Evolutionary conservation across 2,329 filamentous ascomycete genomes (phyloP).

Genomic region (Teratosphaeria epicoccoides): DNA sequence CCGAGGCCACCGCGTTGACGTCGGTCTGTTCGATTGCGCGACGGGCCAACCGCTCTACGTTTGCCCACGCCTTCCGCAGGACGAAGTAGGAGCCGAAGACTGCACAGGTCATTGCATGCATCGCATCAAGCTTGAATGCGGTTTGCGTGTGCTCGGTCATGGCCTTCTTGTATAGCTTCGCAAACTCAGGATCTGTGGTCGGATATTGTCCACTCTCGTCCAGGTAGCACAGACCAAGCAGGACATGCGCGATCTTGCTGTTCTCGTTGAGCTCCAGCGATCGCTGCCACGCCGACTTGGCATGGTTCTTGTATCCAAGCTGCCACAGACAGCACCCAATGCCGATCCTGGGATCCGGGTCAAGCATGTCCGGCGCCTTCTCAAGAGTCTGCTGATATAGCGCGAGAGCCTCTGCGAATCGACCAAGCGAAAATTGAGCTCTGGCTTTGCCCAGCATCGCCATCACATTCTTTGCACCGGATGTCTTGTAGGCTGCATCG

Average conservation of each 20-base stretch:
- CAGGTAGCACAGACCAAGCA: conserved; percentile 83
- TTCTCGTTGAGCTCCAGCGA: conserved; percentile 70
- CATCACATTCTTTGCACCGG: conserved; percentile 79
- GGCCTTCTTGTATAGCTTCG: conserved; percentile 75
- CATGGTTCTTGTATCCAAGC: conserved; percentile 85
- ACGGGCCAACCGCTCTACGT: conserved; percentile 76
- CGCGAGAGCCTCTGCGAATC: conserved; percentile 71
- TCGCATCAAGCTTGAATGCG: conserved; percentile 86
- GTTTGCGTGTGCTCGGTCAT: conserved; percentile 93
- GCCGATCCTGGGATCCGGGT: conserved; percentile 90
- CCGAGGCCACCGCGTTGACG: conserved; percentile 90
- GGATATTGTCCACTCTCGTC: conserved; percentile 74
- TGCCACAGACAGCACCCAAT: conserved; percentile 98
- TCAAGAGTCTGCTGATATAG: conserved; percentile 78
- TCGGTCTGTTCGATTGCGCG: conserved; percentile 94
- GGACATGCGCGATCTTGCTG: conserved; percentile 80
- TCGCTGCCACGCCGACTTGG: conserved; percentile 81
- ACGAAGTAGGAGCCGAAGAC: conserved; percentile 88
- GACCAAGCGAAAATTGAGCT: conserved; percentile 74
- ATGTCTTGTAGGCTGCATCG: conserved; percentile 81
- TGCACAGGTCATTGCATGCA: conserved; percentile 77
- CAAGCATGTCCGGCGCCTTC: conserved; percentile 76
- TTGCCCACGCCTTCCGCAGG: conserved; percentile 65
- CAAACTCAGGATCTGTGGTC: conserved; percentile 75
- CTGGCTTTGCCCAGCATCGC: conserved; percentile 83